Evolutionary conservation across 2,329 filamentous ascomycete species (phyloP), one percentile per base, ranked within the genome.

Genomic region (Scytalidium sp.): DNA sequence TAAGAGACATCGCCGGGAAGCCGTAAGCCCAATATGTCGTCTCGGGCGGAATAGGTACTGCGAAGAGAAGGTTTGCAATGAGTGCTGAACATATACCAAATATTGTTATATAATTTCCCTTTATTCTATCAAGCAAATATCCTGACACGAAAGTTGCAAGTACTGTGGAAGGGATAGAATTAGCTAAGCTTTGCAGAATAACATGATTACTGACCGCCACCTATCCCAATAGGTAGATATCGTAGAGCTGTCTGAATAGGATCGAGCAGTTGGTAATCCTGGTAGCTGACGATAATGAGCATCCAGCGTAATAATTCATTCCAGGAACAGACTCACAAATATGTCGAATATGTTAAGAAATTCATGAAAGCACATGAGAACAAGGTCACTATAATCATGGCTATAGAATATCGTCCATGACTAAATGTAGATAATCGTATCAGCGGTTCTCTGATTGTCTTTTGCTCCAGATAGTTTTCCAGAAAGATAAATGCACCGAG

Each of bases 351-450:
- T 52, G 88, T 73, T 36, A 87, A 68, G 56, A 78, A 87, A 63
- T 84, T 84, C 67, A 85, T 87, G 69, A 88, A 89, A 2, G 75
- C 72, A 17, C 79, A 76, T 59, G 85, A 88, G 68, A 87, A 88
- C 2, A 88, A 64, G 0, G 73, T 73, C 78, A 87, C 86, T 57
- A 85, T 81, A 25, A 77, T 61, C 71, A 88, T 82, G 15, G 82
- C 83, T 6, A 81, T 79, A 27, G 75, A 78, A 60, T 88, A 87
- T 6, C 73, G 75, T 4, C 67, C 64, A 61, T 78, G 84, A 39
- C 70, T 69, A 65, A 88, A 88, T 32, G 85, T 74, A 19, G 79
- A 83, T 7, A 87, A 70, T 57, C 85, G 85, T 70, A 89, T 81
- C n/a, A 88, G 69, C 0, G 85, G 84, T 0, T 75, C 70, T 1